These are phyloP conservation scores for Candida maltosa DNA, from an alignment of 805 yeast genomes.

Conservation along the genomic window DNA sequence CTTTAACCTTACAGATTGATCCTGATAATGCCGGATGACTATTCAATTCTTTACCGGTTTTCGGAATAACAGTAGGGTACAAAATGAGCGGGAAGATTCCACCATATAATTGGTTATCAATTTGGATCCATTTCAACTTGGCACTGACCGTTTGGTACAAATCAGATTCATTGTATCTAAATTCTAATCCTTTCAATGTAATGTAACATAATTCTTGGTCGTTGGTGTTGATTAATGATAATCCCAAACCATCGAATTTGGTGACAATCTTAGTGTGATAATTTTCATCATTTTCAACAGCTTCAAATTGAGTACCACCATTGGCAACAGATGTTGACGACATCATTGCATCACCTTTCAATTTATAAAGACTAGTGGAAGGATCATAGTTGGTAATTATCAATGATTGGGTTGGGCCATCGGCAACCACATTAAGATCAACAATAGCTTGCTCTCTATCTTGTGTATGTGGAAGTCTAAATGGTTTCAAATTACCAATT, in stretches of 20 bases:
- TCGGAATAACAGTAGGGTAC: conserved; percentile 88
- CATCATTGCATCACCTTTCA: conserved; percentile 24
- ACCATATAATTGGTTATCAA: conserved; percentile 88
- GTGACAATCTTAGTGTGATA: conserved; percentile 53
- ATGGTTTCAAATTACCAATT: conserved; percentile 87
- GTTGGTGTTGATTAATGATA: conserved; percentile 73
- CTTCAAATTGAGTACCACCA: conserved; percentile 44
- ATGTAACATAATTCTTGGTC: conserved; percentile 78
- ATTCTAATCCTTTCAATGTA: conserved; percentile 77
- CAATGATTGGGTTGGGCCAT: conserved; percentile 90
- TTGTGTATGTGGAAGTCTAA: conserved; percentile 59
- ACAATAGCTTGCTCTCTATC: conserved; percentile 49
- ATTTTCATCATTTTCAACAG: conserved; percentile 50
- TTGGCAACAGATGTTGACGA: conserved; percentile 25
- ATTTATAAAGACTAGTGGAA: conserved; percentile 68
- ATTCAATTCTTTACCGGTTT: conserved; percentile 76
- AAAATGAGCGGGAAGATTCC: conserved; percentile 83
- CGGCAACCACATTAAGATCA: conserved; percentile 90
- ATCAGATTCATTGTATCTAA: conserved; percentile 79
- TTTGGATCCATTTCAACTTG: conserved; percentile 90
- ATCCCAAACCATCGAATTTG: conserved; percentile 79
- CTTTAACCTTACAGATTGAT: conserved; percentile 78
- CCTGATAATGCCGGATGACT: conserved; percentile 90
- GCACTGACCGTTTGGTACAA: conserved; percentile 74
- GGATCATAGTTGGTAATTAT: conserved; percentile 82